Evolutionary conservation across 2,329 filamentous ascomycete genomes (phyloP).

Genomic region (Aulographum hederae): DNA sequence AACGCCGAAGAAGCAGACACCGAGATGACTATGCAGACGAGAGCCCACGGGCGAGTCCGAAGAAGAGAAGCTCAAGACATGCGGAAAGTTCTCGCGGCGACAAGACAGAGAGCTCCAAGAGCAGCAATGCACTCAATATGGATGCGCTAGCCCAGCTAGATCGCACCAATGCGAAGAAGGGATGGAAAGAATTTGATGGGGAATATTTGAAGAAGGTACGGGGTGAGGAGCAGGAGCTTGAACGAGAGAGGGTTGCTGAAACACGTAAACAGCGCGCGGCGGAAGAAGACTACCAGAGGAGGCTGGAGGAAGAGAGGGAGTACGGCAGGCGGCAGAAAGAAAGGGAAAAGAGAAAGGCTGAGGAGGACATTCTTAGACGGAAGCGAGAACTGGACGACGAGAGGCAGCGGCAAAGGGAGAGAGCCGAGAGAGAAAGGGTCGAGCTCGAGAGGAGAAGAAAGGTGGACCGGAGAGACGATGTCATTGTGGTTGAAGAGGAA

Average conservation of each 20-base stretch:
- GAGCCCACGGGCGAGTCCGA: background rate
- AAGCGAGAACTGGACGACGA: slow-evolving; percentile 11
- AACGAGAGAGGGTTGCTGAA: slow-evolving; percentile 10
- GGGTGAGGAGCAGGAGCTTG: slow-evolving; percentile 7
- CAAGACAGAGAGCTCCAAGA: too few relatives aligned
- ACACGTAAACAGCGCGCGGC: slow-evolving; percentile 10
- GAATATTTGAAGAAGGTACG: slow-evolving; percentile 18
- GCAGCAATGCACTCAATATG: background rate
- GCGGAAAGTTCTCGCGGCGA: background rate
- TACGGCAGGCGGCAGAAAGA: slow-evolving; percentile 20
- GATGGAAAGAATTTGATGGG: slow-evolving; percentile 23
- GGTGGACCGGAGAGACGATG: background rate
- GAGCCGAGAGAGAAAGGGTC: slow-evolving; percentile 1
- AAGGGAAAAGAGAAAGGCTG: slow-evolving; percentile 11
- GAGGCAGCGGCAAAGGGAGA: slow-evolving; percentile 11
- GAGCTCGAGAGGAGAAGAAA: background rate
- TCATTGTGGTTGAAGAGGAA: slow-evolving; percentile 3
- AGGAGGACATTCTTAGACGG: slow-evolving; percentile 12
- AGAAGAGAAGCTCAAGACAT: background rate
- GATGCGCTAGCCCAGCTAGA: slow-evolving; percentile 48
- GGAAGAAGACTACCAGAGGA: slow-evolving; percentile 14
- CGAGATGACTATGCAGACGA: background rate
- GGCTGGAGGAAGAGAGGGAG: slow-evolving; percentile 13
- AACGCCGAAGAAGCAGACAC: background rate
- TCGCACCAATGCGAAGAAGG: slow-evolving; percentile 38